Base-by-base conservation (phyloP, 257 asterid species). In the Petrea volubilis region DNA sequence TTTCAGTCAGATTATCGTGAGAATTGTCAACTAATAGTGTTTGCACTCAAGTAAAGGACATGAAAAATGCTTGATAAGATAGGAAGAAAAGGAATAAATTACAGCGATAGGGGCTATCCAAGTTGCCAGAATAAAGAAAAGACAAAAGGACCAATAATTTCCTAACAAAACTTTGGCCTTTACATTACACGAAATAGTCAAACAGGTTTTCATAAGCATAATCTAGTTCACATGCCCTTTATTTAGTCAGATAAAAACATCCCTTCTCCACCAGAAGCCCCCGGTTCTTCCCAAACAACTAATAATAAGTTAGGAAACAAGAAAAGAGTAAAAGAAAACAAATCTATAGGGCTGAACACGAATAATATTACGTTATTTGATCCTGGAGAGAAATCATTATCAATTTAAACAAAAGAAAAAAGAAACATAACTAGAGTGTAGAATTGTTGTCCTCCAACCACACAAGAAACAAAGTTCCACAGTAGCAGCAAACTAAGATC, bases 1-100 rank as follows among this genome's bases (percentile, higher is more conserved):
- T 74, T 74, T 24, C 13, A n/a, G 43, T 38, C 52, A 71, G 36
- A 70, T 60, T 29, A 67, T 71, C 52, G 61, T 15, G 53, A 73
- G 52, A 34, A 44, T 59, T 7, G 15, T 40, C 55, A n/a, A 47
- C 27, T n/a, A 13, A 51, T 41, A 25, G 13, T 14, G 71, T 31
- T 58, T 34, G 68, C 38, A 36, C 18, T 40, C 7, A 50, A 51
- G 25, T 58, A 27, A 67, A 78, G 60, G 58, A 51, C 24, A 65
- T 24, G 50, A 57, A 52, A 70, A 29, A 52, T 60, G 17, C 52
- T 5, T 12, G 31, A 40, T 13, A 46, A 25, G 15, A 28, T 20
- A 64, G 50, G 7, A 31, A 55, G 20, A 21, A 41, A 59, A 62
- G 20, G 36, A 21, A 20, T 27, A 56, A 27, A 14, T 53, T 38